Conservation (phyloP, 345 rosid species). For the Citrus australasica region DNA sequence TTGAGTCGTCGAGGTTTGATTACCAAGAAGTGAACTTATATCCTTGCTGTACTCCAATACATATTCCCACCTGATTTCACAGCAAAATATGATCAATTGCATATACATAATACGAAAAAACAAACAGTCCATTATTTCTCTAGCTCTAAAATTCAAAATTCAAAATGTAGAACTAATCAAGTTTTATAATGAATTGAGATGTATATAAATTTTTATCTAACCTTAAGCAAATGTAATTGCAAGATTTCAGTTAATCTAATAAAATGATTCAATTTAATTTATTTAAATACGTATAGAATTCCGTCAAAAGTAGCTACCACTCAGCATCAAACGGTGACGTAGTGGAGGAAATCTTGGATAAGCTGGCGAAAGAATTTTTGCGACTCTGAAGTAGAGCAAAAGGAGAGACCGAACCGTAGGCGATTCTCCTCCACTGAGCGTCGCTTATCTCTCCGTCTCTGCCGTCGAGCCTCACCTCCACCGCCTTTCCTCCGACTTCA, state of each 20-base stretch:
- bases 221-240: neutral
- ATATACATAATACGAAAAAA: neutral
- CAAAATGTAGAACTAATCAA: neutral
- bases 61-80: conserved; percentile 69
- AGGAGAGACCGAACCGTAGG: conserved; percentile 83
- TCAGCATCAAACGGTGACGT: conserved; percentile 59
- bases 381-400: conserved; percentile 88
- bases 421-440: conserved; percentile 73
- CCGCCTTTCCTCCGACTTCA: conserved; percentile 55
- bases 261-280: neutral
- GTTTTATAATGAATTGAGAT: neutral
- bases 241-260: neutral
- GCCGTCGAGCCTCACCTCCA: conserved; percentile 60
- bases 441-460: conserved; percentile 66
- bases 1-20: conserved; percentile 29
- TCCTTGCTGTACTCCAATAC: conserved; percentile 90
- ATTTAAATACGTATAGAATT: neutral
- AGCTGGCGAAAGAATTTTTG: conserved; percentile 49
- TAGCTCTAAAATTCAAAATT: neutral
- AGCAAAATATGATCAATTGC: neutral
- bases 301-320: conserved; percentile 41
- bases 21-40: conserved; percentile 58
- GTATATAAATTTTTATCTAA: neutral
- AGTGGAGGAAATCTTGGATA: conserved; percentile 51
- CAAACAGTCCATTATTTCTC: neutral